Evolutionary conservation across 108 stramenopile genomes (phyloP).

Genomic region (Mediolabrus comicus): DNA sequence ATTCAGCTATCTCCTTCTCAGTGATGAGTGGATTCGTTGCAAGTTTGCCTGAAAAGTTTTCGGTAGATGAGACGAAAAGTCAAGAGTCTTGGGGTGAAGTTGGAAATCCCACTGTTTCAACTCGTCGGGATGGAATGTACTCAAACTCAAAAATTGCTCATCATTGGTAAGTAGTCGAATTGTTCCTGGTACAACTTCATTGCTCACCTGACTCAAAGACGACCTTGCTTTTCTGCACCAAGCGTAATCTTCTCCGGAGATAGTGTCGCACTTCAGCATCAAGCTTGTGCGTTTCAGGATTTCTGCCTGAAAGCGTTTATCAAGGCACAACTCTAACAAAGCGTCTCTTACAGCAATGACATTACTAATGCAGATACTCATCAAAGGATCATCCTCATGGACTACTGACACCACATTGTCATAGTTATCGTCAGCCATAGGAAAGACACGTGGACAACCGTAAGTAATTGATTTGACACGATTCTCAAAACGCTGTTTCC

Average conservation of each 20-base stretch:
- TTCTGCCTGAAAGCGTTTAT: conserved; percentile 48
- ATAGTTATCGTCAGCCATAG: background rate
- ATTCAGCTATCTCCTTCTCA: too few species aligned
- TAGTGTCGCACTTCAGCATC: background rate
- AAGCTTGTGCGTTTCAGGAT: conserved; percentile 45
- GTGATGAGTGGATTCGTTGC: too few species aligned
- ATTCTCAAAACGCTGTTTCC: conserved; percentile 41
- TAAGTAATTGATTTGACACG: conserved; percentile 20
- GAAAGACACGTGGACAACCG: conserved; percentile 30
- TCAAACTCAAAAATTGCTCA: too few species aligned
- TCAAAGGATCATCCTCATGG: background rate
- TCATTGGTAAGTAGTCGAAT: too few species aligned
- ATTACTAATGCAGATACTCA: conserved; percentile 60
- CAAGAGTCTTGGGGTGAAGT: too few species aligned
- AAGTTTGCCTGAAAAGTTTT: too few species aligned
- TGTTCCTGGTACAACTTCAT: too few species aligned
- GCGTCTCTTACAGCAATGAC: conserved; percentile 55
- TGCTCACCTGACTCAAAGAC: conserved; percentile 24
- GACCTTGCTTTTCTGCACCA: conserved; percentile 54
- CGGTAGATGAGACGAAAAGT: too few species aligned
- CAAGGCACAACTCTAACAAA: conserved; percentile 56
- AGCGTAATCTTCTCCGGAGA: conserved; percentile 25
- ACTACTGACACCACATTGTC: background rate
- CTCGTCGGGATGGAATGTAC: too few species aligned
- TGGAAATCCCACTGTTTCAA: too few species aligned